These are phyloP conservation scores for Penicillium ucsense DNA, from an alignment of 495 filamentous ascomycete species.

Conservation along the genomic window DNA sequence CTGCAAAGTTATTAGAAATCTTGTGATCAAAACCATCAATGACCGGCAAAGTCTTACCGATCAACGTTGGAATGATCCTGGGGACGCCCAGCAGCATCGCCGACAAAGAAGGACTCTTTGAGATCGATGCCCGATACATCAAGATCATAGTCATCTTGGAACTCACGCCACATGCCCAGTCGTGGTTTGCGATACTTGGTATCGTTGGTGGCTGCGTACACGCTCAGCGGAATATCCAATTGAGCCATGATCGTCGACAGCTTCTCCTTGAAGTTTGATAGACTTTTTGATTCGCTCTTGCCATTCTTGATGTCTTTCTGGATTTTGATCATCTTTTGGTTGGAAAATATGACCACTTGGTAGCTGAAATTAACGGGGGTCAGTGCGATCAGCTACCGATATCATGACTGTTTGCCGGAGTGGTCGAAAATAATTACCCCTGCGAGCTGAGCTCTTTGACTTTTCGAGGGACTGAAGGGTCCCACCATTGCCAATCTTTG, in stretches of 20 bases:
- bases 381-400: background rate
- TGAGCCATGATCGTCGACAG: slow-evolving; percentile 55
- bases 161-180: slow-evolving; percentile 79
- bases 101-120: slow-evolving; percentile 68
- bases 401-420: background rate
- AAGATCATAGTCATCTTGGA: slow-evolving; percentile 65
- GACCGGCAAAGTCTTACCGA: slow-evolving; percentile 35
- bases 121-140: slow-evolving; percentile 54
- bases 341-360: slow-evolving; percentile 69
- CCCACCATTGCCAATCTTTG: slow-evolving; percentile 94
- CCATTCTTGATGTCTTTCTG: slow-evolving; percentile 61
- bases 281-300: slow-evolving; percentile 51
- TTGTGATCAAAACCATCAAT: background rate
- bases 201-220: slow-evolving; percentile 77
- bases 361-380: slow-evolving; percentile 41
- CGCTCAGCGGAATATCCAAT: slow-evolving; percentile 64
- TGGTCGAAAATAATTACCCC: slow-evolving; percentile 42
- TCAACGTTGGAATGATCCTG: slow-evolving; percentile 73
- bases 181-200: slow-evolving; percentile 83
- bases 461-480: slow-evolving; percentile 53
- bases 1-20: slow-evolving; percentile 1
- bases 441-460: slow-evolving; percentile 58
- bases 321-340: slow-evolving; percentile 73
- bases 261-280: slow-evolving; percentile 72
- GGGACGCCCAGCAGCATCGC: slow-evolving; percentile 68